These are phyloP conservation scores for Hypoxylon sp. DNA, from an alignment of 2,329 filamentous ascomycete genomes.

Conservation along the genomic window DNA sequence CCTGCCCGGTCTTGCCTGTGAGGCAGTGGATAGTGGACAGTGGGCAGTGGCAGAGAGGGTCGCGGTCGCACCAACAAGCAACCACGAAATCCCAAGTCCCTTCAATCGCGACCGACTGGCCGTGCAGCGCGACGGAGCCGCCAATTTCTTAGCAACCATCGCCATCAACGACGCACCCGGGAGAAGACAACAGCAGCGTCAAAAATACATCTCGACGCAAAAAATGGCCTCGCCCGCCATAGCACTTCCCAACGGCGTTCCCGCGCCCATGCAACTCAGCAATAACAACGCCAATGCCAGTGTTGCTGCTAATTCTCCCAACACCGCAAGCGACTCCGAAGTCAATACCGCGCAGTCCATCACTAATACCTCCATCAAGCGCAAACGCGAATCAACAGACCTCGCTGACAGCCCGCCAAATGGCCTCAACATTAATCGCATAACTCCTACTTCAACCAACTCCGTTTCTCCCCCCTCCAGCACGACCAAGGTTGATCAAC, in stretches of 20 bases:
- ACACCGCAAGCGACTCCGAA: slow-evolving; percentile 35
- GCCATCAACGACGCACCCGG: slow-evolving; percentile 14
- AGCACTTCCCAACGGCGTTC: slow-evolving; percentile 51
- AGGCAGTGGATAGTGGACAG: background rate
- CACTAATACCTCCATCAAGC: slow-evolving; percentile 50
- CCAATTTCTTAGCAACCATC: slow-evolving; percentile 44
- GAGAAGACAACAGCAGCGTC: slow-evolving; percentile 23
- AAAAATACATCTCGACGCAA: slow-evolving; percentile 20
- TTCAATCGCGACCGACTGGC: slow-evolving; percentile 46
- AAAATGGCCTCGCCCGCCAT: slow-evolving; percentile 54
- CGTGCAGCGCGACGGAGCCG: slow-evolving; percentile 47
- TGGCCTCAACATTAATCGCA: slow-evolving; percentile 35
- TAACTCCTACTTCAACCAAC: slow-evolving; percentile 25
- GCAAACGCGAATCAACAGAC: slow-evolving; percentile 54
- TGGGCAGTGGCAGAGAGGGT: slow-evolving; percentile 17
- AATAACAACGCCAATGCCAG: slow-evolving; percentile 34
- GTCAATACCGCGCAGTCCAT: slow-evolving; percentile 47
- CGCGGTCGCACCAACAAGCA: slow-evolving; percentile 46
- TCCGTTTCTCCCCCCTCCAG: slow-evolving; percentile 19
- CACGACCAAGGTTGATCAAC: slow-evolving; percentile 45
- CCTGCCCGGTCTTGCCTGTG: slow-evolving; percentile 13
- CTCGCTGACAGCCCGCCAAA: slow-evolving; percentile 45
- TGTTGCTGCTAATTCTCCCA: slow-evolving; percentile 11
- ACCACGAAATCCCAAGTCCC: slow-evolving; percentile 36
- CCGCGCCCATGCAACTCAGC: slow-evolving; percentile 46